Conservation (phyloP, 176 grass and related monocot genomes). For the Eleusine coracana region DNA sequence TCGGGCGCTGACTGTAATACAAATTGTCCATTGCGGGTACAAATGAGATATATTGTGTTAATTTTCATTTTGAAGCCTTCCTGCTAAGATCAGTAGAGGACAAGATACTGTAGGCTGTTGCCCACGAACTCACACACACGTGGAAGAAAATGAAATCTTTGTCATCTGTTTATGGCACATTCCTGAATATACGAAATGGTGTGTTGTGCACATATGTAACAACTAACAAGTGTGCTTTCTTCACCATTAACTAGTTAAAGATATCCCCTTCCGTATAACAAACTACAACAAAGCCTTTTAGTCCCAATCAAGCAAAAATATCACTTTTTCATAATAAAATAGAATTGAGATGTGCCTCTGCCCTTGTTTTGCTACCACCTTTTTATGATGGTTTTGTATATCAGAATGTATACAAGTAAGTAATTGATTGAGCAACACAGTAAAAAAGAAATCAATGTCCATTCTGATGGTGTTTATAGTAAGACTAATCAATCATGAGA, state of each 20-base stretch:
- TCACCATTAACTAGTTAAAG: not conserved
- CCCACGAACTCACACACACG: not conserved
- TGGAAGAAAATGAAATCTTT: not conserved
- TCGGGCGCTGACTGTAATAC: conserved; percentile 6
- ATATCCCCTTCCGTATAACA: not conserved
- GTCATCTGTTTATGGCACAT: not conserved
- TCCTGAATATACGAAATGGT: not conserved
- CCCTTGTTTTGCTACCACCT: not conserved
- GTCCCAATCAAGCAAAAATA: too few species aligned
- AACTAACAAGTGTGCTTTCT: not conserved
- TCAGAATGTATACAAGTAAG: not conserved
- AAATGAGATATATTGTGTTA: not conserved
- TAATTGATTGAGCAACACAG: too few species aligned
- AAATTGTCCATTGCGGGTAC: not conserved
- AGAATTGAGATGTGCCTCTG: not conserved
- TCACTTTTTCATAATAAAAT: not conserved
- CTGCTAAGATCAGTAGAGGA: not conserved
- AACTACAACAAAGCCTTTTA: not conserved
- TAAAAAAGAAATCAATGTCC: not conserved
- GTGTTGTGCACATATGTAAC: not conserved
- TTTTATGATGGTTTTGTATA: conserved; percentile 8
- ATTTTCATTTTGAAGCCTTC: not conserved
- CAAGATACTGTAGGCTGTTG: not conserved
- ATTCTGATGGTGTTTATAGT: not conserved
- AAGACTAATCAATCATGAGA: conserved; percentile 3